phyloP scores from a whole-genome alignment of 768 basidiomycete genomes.

The Lactarius evosmus region DNA sequence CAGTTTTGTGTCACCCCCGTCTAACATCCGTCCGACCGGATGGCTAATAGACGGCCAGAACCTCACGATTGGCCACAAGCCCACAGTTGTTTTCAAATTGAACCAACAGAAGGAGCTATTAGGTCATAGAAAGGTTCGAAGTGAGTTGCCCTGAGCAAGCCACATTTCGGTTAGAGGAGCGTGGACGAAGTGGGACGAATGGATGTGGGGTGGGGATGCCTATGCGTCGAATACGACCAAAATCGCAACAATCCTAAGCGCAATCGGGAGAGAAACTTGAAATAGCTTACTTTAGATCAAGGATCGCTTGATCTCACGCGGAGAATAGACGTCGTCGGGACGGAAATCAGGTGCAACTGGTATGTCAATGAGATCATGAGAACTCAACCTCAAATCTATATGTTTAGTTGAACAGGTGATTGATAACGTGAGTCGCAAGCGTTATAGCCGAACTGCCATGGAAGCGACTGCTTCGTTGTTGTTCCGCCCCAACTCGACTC shows the following conservation, averaged over 20 bases:
- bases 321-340: not conserved
- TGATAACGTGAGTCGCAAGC: not conserved
- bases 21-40: not conserved
- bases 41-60: not conserved
- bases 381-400: not conserved
- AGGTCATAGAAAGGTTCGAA: not conserved
- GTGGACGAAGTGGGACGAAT: not conserved
- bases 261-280: not conserved
- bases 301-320: not conserved
- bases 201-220: not conserved
- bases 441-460: not conserved
- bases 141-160: not conserved
- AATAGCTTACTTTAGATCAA: not conserved
- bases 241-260: too few relatives aligned
- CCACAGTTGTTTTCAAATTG: not conserved
- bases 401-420: not conserved
- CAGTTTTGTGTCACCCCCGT: not conserved
- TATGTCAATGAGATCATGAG: not conserved
- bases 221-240: not conserved
- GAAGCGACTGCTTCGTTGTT: conserved; percentile 1
- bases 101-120: not conserved
- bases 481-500: not conserved
- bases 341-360: not conserved
- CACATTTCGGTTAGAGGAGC: not conserved
- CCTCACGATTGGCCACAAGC: not conserved